Base-by-base conservation (phyloP, 163 green algal genomes). In the Scenedesmus sp. region DNA sequence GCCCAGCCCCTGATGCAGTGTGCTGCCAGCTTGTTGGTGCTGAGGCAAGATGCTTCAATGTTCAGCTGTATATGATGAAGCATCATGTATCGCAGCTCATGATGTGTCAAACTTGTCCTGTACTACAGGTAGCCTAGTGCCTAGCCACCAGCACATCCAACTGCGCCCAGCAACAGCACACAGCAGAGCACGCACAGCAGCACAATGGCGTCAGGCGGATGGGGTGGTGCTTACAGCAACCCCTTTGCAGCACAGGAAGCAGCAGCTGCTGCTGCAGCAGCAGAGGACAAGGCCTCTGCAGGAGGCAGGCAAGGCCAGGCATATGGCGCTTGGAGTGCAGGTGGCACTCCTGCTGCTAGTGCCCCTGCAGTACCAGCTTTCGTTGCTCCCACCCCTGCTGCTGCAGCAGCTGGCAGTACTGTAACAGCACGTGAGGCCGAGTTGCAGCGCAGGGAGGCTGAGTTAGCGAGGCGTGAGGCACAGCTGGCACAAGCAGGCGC, bases 181-280 rank as follows among this genome's bases (percentile, higher is more conserved):
- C 35, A 82, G 35, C 73, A 51, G 78, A 2, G 30, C 30, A 40
- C 65, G 30, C 30, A 40, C 30, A 76, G 65, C 65, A 76, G 65
- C 65, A 76, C 78, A 80, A 92, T 92, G 88, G 88, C 88, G 30
- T 68, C 87, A 72, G 79, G 78, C n/a, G 88, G 88, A n/a, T 92
- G 88, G 88, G 88, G 88, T 40, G 44, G 68, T 49, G 61, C 88
- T 12, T 90, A 84, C 80, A 83, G 61, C 80, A 92, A 92, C 65
- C 88, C 88, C 26, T 92, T 92, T 83, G 88, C 88, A 51, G 51
- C 13, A 15, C 88, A 88, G 84, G 44, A 26, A 51, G 88, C 43
- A 24, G 35, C 59, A 40, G 53, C 78, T 20, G 82, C 80, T 35
- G 79, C 79, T 10, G 87, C 81, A 40, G 53, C 78, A 78, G 44